A percentile compares a stretch with the other conserved stretches of the same genome.
phyloP scores from a whole-genome alignment of 768 basidiomycete species.

The Polyporus arcularius region DNA sequence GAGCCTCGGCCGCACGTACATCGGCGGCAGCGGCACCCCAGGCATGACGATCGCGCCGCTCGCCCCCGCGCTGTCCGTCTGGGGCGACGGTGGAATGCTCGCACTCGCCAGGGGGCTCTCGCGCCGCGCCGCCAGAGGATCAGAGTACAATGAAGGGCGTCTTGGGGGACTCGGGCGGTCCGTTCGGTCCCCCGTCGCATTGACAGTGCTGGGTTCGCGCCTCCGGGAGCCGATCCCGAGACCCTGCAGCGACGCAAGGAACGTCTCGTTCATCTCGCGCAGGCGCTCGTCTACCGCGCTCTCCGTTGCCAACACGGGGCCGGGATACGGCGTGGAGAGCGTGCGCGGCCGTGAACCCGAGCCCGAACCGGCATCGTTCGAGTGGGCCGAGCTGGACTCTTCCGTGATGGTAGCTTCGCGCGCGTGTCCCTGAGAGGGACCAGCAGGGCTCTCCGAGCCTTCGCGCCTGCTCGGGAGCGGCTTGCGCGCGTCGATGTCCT shows the following conservation, averaged over 20 bases:
- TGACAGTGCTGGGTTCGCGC: slow-evolving; percentile 25
- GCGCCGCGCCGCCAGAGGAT: slow-evolving; percentile 3
- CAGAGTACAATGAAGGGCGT: not conserved
- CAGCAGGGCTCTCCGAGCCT: slow-evolving; percentile 2
- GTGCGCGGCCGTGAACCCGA: slow-evolving; percentile 19
- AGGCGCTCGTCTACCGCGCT: slow-evolving; percentile 67
- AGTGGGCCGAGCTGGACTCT: not conserved
- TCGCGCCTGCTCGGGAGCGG: slow-evolving; percentile 44
- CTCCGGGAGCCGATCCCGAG: slow-evolving; percentile 37
- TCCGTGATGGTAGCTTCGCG: not conserved
- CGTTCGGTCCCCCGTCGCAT: not conserved
- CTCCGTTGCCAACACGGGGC: slow-evolving; percentile 64
- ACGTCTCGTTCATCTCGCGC: slow-evolving; percentile 66
- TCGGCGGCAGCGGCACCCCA: slow-evolving; percentile 7
- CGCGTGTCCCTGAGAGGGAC: not conserved
- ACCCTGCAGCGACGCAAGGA: slow-evolving; percentile 64
- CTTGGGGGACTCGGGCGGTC: not conserved
- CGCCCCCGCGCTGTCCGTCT: slow-evolving; percentile 2
- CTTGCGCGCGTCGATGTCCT: slow-evolving; percentile 71
- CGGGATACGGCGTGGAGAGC: slow-evolving; percentile 37
- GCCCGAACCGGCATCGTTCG: slow-evolving; percentile 5
- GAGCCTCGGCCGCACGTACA: slow-evolving; percentile 28
- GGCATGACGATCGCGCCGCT: slow-evolving; percentile 2
- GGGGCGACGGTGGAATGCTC: not conserved
- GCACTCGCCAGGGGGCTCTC: not conserved